Evolutionary conservation across 1,284 basidiomycete genomes (phyloP), one percentile per base, ranked within the genome.

Genomic region (Boletus hoseneyae): DNA sequence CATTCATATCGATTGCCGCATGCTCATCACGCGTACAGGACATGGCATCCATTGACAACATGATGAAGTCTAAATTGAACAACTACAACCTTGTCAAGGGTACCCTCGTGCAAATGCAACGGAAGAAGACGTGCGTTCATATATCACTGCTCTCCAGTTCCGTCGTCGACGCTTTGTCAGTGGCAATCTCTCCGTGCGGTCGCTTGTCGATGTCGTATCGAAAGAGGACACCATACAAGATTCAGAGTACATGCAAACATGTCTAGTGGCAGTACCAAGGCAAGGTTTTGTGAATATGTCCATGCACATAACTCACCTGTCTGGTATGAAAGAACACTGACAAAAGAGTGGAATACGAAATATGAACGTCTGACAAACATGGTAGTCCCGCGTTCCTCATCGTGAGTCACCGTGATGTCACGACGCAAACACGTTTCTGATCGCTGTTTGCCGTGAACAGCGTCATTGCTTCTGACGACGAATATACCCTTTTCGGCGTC

Each of bases 51-150:
- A 92, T 95, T 56, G 93, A 96, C 69, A 87, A 86, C 63, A 83
- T 87, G 34, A 87, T 93, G 81, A 95, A 90, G 76, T 77, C 85
- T 51, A 97, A 97, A 70, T 73, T 95, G 30, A 90, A 87, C 62
- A 87, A 85, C 62, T 99, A 99, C 72, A 96, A 95, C 64, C 75
- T 96, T 18, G 90, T 94, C 47, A 99, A 99, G 70, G 93, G 95
- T 0, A 87, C 90, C 40, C 75, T 99, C 51, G 84, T 86, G n/a
- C 88, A 93, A 64, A 84, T 98, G 75, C 93, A 97, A 67, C 84
- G 96, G 57, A 97, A 94, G 80, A 91, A 92, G 77, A 85, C 83
- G 92, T 95, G 65, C 19, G 85, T 72, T 38, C 51, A 36, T 45
- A 25, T 51, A 29, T 51, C 52, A 29, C 39, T 47, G 45, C 48